These are phyloP conservation scores for Nyctanthes arbortristis DNA, from an alignment of 257 asterid species.

Conservation along the genomic window DNA sequence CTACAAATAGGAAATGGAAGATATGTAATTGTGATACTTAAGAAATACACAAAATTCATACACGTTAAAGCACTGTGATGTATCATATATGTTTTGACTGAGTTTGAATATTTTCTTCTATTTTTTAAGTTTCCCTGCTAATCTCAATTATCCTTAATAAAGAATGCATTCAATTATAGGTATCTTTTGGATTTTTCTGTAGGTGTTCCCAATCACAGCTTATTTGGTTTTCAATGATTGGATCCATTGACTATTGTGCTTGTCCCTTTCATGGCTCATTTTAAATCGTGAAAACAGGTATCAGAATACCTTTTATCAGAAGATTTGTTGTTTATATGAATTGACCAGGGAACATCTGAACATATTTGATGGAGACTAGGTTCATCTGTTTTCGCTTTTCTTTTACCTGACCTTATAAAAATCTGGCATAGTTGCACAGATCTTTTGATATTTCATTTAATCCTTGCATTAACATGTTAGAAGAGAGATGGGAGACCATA, in stretches of 20 bases:
- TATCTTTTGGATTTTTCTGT: not conserved
- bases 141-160: not conserved
- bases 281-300: not conserved
- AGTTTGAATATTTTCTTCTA: not conserved
- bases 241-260: not conserved
- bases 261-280: not conserved
- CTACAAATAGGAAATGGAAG: not conserved
- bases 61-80: not conserved
- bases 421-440: not conserved
- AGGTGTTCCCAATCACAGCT: not conserved
- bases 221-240: not conserved
- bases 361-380: not conserved
- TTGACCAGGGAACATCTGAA: not conserved
- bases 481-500: too few species aligned
- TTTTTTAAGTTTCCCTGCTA: not conserved
- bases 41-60: not conserved
- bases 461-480: too few species aligned
- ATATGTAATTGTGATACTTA: not conserved
- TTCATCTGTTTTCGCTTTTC: not conserved
- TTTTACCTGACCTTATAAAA: not conserved
- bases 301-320: not conserved
- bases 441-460: not conserved
- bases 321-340: not conserved
- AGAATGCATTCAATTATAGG: not conserved
- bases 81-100: not conserved